A percentile compares a stretch with the other conserved stretches of the same genome.
These are phyloP conservation scores for Wickerhamomyces subpelliculosus DNA, from an alignment of 805 yeast species.

Conservation along the genomic window DNA sequence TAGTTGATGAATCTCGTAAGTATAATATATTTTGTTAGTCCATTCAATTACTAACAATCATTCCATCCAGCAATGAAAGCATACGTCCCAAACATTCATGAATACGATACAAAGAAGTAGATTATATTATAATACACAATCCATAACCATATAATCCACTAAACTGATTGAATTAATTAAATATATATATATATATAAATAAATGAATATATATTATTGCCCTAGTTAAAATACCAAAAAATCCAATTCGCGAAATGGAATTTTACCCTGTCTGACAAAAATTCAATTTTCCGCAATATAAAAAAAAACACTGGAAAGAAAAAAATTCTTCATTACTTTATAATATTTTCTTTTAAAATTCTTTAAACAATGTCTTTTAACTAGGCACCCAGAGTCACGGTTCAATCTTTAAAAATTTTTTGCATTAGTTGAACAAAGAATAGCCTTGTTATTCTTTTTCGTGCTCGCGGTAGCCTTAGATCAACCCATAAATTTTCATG, in stretches of 20 bases:
- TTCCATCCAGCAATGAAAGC: conserved; percentile 31
- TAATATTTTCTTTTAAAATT: conserved; percentile 2
- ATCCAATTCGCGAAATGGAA: too few species aligned
- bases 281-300: too few species aligned
- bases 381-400: conserved; percentile 77
- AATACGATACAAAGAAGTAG: conserved; percentile 41
- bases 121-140: too few species aligned
- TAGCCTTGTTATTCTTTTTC: conserved; percentile 29
- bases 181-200: too few species aligned
- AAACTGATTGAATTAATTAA: too few species aligned
- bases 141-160: too few species aligned
- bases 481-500: conserved; percentile 25
- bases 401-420: conserved; percentile 24
- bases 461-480: conserved; percentile 97
- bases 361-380: conserved; percentile 22
- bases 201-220: too few species aligned
- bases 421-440: conserved; percentile 27
- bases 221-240: too few species aligned
- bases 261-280: too few species aligned
- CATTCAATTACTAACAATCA: conserved; percentile 1
- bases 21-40: not conserved
- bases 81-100: conserved; percentile 52
- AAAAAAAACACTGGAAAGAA: conserved; percentile 1
- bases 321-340: not conserved
- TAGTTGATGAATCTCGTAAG: conserved; percentile 39